Evolutionary conservation across 495 filamentous ascomycete species (phyloP).

Genomic region (Lepraria neglecta): DNA sequence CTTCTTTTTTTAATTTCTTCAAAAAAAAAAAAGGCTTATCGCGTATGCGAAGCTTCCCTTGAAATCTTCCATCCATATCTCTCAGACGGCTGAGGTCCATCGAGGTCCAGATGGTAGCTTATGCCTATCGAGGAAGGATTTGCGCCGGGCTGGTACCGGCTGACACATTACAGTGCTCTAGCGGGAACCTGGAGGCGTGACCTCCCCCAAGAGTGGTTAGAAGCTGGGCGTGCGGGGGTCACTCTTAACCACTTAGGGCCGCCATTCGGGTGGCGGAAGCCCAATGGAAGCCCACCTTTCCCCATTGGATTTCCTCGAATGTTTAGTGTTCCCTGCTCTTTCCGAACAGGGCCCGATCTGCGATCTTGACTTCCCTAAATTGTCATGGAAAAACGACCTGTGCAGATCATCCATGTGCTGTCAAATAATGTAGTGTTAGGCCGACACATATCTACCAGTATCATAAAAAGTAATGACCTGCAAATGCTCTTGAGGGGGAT

Average conservation of each 20-base stretch:
- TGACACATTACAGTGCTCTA: too few species aligned
- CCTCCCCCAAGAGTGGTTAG: slow-evolving; percentile 1
- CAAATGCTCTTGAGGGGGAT: neutral
- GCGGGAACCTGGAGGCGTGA: neutral
- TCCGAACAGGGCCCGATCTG: slow-evolving; percentile 2
- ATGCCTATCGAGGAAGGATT: slow-evolving; percentile 3
- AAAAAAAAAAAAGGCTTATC: slow-evolving; percentile 8
- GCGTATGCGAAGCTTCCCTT: neutral
- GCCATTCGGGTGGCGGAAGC: neutral
- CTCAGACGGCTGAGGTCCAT: slow-evolving; percentile 6
- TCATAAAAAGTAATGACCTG: neutral
- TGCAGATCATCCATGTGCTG: neutral
- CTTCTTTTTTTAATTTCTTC: neutral
- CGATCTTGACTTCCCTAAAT: neutral
- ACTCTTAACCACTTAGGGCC: neutral
- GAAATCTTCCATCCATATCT: slow-evolving; percentile 1
- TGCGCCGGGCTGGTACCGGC: neutral
- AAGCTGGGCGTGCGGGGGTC: neutral
- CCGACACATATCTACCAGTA: too few species aligned
- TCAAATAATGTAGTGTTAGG: neutral
- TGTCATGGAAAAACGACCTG: neutral
- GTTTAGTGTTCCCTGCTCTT: neutral
- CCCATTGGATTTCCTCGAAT: neutral
- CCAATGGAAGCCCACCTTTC: neutral
- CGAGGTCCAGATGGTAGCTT: slow-evolving; percentile 11